Percentiles rank a stretch among this genome's conserved stretches.
These are phyloP conservation scores for Gossypium armourianum DNA, from an alignment of 441 rosid species.

Conservation along the genomic window DNA sequence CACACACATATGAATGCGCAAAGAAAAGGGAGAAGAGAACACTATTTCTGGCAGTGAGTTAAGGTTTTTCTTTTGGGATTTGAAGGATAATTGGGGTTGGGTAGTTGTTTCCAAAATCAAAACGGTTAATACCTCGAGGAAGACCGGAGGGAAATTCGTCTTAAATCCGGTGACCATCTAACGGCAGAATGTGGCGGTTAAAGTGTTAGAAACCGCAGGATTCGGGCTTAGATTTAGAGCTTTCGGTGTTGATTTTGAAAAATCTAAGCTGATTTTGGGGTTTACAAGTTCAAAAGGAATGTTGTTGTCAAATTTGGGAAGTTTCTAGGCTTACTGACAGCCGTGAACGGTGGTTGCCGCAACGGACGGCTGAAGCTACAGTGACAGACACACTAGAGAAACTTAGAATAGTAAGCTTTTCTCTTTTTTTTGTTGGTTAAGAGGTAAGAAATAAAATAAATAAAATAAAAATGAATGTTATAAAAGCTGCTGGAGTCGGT, in stretches of 20 bases:
- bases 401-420: background rate
- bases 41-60: background rate
- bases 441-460: background rate
- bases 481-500: background rate
- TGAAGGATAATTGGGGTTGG: background rate
- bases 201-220: background rate
- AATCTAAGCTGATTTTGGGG: background rate
- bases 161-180: constrained; percentile 3
- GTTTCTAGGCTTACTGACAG: background rate
- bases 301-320: background rate
- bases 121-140: background rate
- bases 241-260: background rate
- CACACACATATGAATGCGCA: background rate
- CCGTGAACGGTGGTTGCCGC: constrained; percentile 4
- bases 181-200: constrained; percentile 2
- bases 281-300: background rate
- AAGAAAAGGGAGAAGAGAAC: background rate
- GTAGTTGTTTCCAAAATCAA: background rate
- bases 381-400: background rate
- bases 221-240: background rate
- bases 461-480: background rate
- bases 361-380: background rate
- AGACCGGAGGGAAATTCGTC: background rate
- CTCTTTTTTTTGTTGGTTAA: background rate
- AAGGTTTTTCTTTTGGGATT: background rate